These are phyloP conservation scores for Eimeria acervulina DNA, from an alignment of 169 alveolate genomes.

Conservation along the genomic window DNA sequence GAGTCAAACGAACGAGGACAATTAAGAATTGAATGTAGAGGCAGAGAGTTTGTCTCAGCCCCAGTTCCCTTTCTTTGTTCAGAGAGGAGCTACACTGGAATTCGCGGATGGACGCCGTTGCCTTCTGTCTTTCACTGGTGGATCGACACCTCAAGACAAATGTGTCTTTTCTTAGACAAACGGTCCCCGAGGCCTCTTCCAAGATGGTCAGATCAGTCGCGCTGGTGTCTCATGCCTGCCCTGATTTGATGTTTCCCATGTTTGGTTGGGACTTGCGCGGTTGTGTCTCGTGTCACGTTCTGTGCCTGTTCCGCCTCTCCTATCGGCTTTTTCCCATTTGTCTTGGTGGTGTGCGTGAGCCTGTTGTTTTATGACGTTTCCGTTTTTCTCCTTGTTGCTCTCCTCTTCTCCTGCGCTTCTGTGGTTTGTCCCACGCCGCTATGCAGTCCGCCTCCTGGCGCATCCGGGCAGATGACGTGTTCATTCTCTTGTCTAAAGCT, in stretches of 20 bases:
- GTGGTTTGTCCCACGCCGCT: not conserved
- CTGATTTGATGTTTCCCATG: not conserved
- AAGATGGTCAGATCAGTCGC: not conserved
- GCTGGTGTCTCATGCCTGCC: not conserved
- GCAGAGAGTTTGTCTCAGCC: not conserved
- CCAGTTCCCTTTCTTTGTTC: not conserved
- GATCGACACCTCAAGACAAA: not conserved
- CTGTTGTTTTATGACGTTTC: not conserved
- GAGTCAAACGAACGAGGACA: not conserved
- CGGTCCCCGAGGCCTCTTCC: constrained; percentile 7
- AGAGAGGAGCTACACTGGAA: constrained; percentile 45
- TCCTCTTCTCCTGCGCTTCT: not conserved
- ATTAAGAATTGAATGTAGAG: not conserved
- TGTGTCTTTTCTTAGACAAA: not conserved
- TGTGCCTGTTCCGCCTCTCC: not conserved
- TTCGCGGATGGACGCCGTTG: not conserved
- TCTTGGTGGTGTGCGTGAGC: not conserved
- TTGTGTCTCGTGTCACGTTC: not conserved
- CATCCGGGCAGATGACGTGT: not conserved
- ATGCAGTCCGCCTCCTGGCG: not conserved
- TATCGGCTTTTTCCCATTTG: not conserved
- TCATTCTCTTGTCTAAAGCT: not conserved
- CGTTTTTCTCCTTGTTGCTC: not conserved
- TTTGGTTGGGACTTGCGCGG: not conserved
- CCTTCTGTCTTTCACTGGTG: constrained; percentile 24